Percentiles rank a stretch among this genome's conserved stretches.
These are phyloP conservation scores for Neodidymelliopsis sp. DNA, from an alignment of 2,329 filamentous ascomycete genomes.

Conservation along the genomic window DNA sequence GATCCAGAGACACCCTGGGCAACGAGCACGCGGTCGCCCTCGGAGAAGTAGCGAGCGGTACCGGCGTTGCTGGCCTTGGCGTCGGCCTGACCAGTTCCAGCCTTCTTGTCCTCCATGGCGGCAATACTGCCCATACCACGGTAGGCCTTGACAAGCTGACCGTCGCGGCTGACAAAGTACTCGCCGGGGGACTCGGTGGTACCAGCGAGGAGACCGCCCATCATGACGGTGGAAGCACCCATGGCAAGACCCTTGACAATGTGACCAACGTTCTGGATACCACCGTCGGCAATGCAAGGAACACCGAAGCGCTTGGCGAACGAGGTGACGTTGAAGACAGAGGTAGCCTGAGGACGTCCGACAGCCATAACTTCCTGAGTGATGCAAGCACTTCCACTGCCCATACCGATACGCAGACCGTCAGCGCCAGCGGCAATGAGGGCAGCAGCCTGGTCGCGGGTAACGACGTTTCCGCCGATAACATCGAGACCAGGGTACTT, in stretches of 20 bases:
- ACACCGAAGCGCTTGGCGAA: slow-evolving; percentile 95
- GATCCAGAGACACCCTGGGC: slow-evolving; percentile 94
- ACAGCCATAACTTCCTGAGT: slow-evolving; percentile 99
- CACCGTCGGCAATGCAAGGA: slow-evolving; percentile 96
- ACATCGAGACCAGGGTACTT: slow-evolving; percentile 88
- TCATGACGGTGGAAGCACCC: slow-evolving; percentile 96
- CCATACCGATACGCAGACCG: slow-evolving; percentile 98
- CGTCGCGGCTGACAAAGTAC: slow-evolving; percentile 94
- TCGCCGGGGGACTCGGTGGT: slow-evolving; percentile 97
- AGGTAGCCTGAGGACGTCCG: slow-evolving; percentile 91
- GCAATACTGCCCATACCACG: slow-evolving; percentile 99
- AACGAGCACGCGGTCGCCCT: slow-evolving; percentile 92
- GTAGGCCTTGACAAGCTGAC: slow-evolving; percentile 98
- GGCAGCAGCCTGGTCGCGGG: slow-evolving; percentile 90
- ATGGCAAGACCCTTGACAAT: slow-evolving; percentile 98
- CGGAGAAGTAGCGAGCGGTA: slow-evolving; percentile 97
- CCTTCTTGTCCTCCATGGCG: slow-evolving; percentile 99
- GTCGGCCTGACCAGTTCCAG: slow-evolving; percentile 75
- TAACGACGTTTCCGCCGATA: slow-evolving; percentile 98
- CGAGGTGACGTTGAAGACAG: slow-evolving; percentile 86
- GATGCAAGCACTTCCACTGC: slow-evolving; percentile 96
- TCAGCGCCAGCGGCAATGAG: slow-evolving; percentile 95
- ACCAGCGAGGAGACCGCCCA: slow-evolving; percentile 96
- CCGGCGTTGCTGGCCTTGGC: slow-evolving; percentile 82
- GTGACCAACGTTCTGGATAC: slow-evolving; percentile 97